Conservation (phyloP, 345 rosid species). For the Rubroshorea leprosula region DNA sequence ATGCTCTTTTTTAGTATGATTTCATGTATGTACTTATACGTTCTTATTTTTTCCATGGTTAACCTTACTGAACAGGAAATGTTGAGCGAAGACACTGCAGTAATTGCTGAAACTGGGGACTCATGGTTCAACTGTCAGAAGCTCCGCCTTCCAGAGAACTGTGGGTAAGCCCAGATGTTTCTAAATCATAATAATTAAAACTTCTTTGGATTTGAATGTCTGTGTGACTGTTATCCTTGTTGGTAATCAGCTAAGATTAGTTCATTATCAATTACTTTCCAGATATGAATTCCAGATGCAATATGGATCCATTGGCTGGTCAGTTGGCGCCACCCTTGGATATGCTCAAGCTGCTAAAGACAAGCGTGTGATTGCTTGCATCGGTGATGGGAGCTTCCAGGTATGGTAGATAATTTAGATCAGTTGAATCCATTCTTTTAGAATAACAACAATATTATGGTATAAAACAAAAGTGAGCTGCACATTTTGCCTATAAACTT, state of each 20-base stretch:
- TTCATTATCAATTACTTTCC: slow-evolving; percentile 12
- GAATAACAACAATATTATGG: too few relatives aligned
- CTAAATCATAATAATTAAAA: too few relatives aligned
- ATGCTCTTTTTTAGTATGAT: background rate
- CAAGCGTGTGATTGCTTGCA: slow-evolving; percentile 72
- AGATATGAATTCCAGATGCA: slow-evolving; percentile 83
- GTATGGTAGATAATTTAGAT: slow-evolving; percentile 29
- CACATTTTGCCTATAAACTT: background rate
- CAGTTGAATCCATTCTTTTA: too few relatives aligned
- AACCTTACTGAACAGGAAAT: slow-evolving; percentile 32
- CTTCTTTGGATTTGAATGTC: too few relatives aligned
- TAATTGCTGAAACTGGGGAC: slow-evolving; percentile 74
- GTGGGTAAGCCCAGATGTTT: slow-evolving; percentile 41
- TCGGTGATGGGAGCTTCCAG: slow-evolving; percentile 78
- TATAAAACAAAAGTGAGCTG: too few relatives aligned
- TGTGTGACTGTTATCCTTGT: too few relatives aligned
- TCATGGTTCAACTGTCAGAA: slow-evolving; percentile 85
- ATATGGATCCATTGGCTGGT: slow-evolving; percentile 80
- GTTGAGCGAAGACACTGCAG: slow-evolving; percentile 46
- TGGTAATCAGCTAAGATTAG: background rate
- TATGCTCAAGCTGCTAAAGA: slow-evolving; percentile 63
- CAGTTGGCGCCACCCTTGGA: slow-evolving; percentile 74
- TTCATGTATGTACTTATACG: background rate
- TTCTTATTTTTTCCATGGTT: slow-evolving; percentile 1
- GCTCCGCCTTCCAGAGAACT: slow-evolving; percentile 61